Percentiles rank a stretch among this genome's conserved stretches.
These are phyloP conservation scores for Pisolithus albus DNA, from an alignment of 768 basidiomycete species.

Conservation along the genomic window DNA sequence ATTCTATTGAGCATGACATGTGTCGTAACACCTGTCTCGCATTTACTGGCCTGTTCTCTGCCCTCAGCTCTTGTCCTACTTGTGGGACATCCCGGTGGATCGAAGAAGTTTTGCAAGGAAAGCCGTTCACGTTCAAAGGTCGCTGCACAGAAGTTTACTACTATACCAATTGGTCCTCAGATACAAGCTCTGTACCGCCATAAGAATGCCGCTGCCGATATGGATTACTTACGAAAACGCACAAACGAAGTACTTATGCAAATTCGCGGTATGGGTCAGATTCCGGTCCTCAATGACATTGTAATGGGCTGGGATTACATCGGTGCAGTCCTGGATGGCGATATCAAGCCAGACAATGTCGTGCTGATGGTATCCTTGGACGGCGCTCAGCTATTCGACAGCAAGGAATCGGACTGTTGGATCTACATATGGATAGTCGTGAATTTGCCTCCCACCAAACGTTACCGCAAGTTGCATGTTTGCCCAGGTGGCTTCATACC, in stretches of 20 bases:
- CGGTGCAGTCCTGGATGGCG: too few relatives aligned
- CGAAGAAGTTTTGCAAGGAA: not conserved
- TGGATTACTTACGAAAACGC: slow-evolving; percentile 23
- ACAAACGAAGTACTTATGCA: slow-evolving; percentile 10
- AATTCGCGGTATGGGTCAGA: slow-evolving; percentile 1
- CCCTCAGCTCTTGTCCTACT: slow-evolving; percentile 22
- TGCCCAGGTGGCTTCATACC: slow-evolving; percentile 16
- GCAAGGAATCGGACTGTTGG: slow-evolving; percentile 13
- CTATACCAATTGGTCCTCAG: slow-evolving; percentile 37
- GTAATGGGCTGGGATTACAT: slow-evolving; percentile 7
- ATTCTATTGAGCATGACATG: slow-evolving; percentile 33
- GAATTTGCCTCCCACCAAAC: slow-evolving; percentile 19
- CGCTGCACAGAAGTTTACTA: slow-evolving; percentile 28
- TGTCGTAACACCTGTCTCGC: slow-evolving; percentile 36
- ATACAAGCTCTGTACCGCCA: slow-evolving; percentile 32
- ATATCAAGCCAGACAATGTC: too few relatives aligned
- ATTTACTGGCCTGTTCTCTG: slow-evolving; percentile 32
- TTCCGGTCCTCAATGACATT: not conserved
- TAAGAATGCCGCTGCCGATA: slow-evolving; percentile 13
- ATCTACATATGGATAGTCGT: slow-evolving; percentile 34
- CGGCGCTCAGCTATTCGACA: too few relatives aligned
- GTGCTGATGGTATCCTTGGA: too few relatives aligned
- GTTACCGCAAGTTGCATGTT: slow-evolving; percentile 8
- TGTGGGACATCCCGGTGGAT: slow-evolving; percentile 30
- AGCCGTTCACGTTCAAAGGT: slow-evolving; percentile 9